These are phyloP conservation scores for Phytophthora fragariae DNA, from an alignment of 352 stramenopile species.

Conservation along the genomic window DNA sequence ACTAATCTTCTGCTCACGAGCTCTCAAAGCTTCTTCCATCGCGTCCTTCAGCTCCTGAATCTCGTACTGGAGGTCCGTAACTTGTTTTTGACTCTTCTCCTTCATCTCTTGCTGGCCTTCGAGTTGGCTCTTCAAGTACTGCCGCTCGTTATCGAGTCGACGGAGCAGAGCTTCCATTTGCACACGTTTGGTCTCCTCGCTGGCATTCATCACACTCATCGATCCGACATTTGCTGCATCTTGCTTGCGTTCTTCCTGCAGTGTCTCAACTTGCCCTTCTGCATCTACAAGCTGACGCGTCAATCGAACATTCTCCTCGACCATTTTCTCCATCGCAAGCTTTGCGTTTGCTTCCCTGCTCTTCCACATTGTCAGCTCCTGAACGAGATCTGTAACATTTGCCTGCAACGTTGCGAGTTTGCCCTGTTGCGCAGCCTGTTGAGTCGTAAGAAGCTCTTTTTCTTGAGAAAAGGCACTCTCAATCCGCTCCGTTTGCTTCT, in stretches of 20 bases:
- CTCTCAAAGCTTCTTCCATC: slow-evolving; percentile 48
- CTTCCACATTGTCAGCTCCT: slow-evolving; percentile 73
- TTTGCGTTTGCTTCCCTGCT: slow-evolving; percentile 72
- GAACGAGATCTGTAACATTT: slow-evolving; percentile 79
- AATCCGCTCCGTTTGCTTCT: slow-evolving; percentile 57
- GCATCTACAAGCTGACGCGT: slow-evolving; percentile 73
- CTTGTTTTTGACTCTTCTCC: slow-evolving; percentile 51
- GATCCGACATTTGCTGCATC: slow-evolving; percentile 29
- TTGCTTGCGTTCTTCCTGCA: slow-evolving; percentile 64
- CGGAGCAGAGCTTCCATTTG: slow-evolving; percentile 82
- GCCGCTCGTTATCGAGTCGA: slow-evolving; percentile 79
- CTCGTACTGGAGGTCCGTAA: slow-evolving; percentile 51
- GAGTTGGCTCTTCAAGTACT: slow-evolving; percentile 85
- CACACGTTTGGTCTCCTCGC: slow-evolving; percentile 78
- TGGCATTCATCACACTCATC: slow-evolving; percentile 73
- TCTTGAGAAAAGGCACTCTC: slow-evolving; percentile 62
- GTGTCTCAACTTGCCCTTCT: slow-evolving; percentile 58
- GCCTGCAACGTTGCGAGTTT: slow-evolving; percentile 76
- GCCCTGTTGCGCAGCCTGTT: slow-evolving; percentile 58
- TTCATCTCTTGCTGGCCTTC: slow-evolving; percentile 63
- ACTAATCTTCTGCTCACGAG: slow-evolving; percentile 55
- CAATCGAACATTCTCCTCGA: slow-evolving; percentile 71
- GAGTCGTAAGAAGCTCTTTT: slow-evolving; percentile 51
- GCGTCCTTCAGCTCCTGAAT: slow-evolving; percentile 45
- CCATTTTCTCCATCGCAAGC: slow-evolving; percentile 78